Percentiles rank a stretch among this genome's conserved stretches.
Conservation (phyloP, 768 basidiomycete genomes). For the Pleurotus djamor region DNA sequence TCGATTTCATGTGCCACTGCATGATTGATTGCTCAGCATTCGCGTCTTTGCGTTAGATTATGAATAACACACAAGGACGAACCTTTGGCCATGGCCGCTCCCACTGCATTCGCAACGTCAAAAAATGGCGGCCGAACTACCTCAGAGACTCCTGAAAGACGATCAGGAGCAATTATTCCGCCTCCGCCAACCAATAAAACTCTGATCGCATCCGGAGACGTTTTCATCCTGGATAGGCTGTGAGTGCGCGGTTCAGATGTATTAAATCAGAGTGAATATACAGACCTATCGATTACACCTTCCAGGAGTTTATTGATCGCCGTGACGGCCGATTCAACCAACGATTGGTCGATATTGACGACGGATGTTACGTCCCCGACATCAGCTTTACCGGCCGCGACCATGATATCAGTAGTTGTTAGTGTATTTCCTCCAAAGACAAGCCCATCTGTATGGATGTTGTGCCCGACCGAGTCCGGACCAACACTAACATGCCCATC, state of each 20-base stretch:
- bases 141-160: constrained; percentile 47
- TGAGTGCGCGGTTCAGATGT: neutral
- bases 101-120: constrained; percentile 63
- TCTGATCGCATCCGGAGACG: constrained; percentile 43
- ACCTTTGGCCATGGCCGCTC: constrained; percentile 16
- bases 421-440: constrained; percentile 56
- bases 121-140: constrained; percentile 25
- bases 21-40: neutral
- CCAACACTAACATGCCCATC: constrained; percentile 47
- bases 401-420: constrained; percentile 62
- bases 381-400: constrained; percentile 19
- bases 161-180: constrained; percentile 52
- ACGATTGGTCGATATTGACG: constrained; percentile 9
- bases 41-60: too few species aligned
- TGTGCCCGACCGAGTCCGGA: constrained; percentile 64
- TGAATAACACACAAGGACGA: neutral
- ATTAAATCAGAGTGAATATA: neutral
- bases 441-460: constrained; percentile 34
- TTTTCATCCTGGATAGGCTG: constrained; percentile 45
- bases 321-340: constrained; percentile 12
- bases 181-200: constrained; percentile 68
- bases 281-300: constrained; percentile 12
- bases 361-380: constrained; percentile 19
- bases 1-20: constrained; percentile 31
- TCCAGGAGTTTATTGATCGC: constrained; percentile 22